Conservation (phyloP, 2,329 filamentous ascomycete genomes). For the Cryphonectria japonica region DNA sequence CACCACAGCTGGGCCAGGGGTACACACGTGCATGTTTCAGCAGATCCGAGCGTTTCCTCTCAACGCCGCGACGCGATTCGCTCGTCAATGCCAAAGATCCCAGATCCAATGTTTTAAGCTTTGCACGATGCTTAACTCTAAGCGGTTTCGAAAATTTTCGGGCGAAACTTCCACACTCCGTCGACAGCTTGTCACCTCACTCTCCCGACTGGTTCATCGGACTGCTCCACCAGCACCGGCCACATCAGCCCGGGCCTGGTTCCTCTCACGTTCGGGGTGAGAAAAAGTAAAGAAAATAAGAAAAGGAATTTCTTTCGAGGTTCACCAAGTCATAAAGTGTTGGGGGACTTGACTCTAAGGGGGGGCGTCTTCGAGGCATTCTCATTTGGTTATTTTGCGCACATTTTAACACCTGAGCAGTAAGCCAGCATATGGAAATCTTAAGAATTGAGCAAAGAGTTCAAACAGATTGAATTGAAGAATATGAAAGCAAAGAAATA, state of each 20-base stretch:
- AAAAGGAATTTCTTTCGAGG: neutral
- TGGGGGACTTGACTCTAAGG: neutral
- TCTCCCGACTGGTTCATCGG: neutral
- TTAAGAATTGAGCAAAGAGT: no score
- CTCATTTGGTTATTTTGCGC: no score
- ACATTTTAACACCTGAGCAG: no score
- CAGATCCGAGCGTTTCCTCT: constrained; percentile 4
- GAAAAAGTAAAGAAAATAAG: neutral
- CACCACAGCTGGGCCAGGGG: neutral
- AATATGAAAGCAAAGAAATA: no score
- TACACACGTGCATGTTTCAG: neutral
- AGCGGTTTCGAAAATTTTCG: neutral
- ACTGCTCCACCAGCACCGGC: neutral
- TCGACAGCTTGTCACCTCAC: neutral
- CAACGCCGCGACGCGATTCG: neutral
- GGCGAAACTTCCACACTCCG: neutral
- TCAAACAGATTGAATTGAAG: no score
- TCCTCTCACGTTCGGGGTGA: no score
- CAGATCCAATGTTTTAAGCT: neutral
- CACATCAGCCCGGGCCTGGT: neutral
- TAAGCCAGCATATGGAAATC: no score
- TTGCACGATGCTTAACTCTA: neutral
- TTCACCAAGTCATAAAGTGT: neutral
- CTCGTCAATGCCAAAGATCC: neutral
- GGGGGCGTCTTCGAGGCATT: no score